Base-by-base conservation (phyloP, 164 flowering plant species). In the Vitis amurensis region DNA sequence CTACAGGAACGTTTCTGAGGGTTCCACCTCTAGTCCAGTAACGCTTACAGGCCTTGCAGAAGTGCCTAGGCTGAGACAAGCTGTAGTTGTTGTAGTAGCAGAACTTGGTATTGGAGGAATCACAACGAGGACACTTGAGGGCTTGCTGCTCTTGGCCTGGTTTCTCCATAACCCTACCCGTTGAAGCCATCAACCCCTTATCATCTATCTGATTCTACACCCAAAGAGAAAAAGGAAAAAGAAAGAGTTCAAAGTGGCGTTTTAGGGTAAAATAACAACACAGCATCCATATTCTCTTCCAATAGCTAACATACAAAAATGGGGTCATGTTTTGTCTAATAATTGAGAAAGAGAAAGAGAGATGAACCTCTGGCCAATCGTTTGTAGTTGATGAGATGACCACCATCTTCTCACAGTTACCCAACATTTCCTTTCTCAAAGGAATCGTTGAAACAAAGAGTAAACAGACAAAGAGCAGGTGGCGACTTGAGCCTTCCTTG, bases 11-110 rank as follows among this genome's bases (percentile, higher is more conserved):
- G 65, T 91, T 91, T 44, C 97, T 78, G 2, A 91, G 75, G n/a
- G 97, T 89, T 2, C 97, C 97, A 4, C 97, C 97, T 51, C 89
- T 64, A 2, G 97, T 91, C 97, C 97, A 91, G 80, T 91, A 91
- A 6, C 97, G 81, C 79, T 88, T 89, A 47, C 97, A 91, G 27
- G 90, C 92, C 71, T 88, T 91, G 83, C 97, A 91, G 72, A 91
- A 91, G 76, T 91, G 91, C 50, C 97, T 71, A 0, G 97, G 97
- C 73, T 91, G 97, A 16, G 94, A 84, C 55, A 89, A 69, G 73
- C 90, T 89, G 87, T 91, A 91, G 84, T 91, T 91, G 87, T 91
- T 91, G 86, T 89, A 91, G 85, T 91, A 91, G 66, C 96, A 91
- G 70, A 91, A 91, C 77, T 91, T 91, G 51, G 97, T 91, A 84